Evolutionary conservation across 768 basidiomycete genomes (phyloP), one percentile per base, ranked within the genome.

Genomic region (Suillus subalutaceus): DNA sequence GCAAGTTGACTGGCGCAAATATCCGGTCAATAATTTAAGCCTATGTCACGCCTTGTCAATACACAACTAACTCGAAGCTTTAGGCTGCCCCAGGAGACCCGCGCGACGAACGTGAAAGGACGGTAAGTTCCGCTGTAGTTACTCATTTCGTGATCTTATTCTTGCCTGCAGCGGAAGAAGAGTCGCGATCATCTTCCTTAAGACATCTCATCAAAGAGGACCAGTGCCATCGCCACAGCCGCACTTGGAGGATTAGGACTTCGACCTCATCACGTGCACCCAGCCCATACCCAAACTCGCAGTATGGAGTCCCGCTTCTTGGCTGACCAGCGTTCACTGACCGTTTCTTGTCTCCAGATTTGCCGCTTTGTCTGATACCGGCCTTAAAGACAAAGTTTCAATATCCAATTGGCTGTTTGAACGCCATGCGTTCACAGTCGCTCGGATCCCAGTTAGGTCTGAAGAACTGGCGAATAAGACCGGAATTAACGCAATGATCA

Each of bases 341-440:
- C 56, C 1, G 12, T 23, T 57, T 57, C 18, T 13, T 6, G n/a
- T 35, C 12, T 20, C 23, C n/a, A 62, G 60, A 6, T 61, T 50
- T 8, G 60, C 60, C 18, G 35, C n/a, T 3, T 6, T 6, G 6
- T 26, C 23, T 30, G 60, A 62, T 12, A n/a, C 0, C 8, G 60
- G 40, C 4, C 35, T 62, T 32, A 8, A 2, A 2, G 8, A 50
- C 2, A 2, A 2, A 1, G 9, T 9, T 0, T 15, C 10, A 13
- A 59, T 55, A 6, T 63, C 63, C 7, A 63, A 59, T 38, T 63
- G 63, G 63, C 12, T 63, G 12, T 63, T 63, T 5, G 63, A 63
- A 55, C 18, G 55, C 5, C 6, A 23, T 3, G 63, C 63, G 3
- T 63, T 23, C 16, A 60, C 53, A 1, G 37, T 63, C 3, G 55